A percentile compares a stretch with the other conserved stretches of the same genome.
Conservation (phyloP, 768 basidiomycete genomes). For the Suillus occidentalis region DNA sequence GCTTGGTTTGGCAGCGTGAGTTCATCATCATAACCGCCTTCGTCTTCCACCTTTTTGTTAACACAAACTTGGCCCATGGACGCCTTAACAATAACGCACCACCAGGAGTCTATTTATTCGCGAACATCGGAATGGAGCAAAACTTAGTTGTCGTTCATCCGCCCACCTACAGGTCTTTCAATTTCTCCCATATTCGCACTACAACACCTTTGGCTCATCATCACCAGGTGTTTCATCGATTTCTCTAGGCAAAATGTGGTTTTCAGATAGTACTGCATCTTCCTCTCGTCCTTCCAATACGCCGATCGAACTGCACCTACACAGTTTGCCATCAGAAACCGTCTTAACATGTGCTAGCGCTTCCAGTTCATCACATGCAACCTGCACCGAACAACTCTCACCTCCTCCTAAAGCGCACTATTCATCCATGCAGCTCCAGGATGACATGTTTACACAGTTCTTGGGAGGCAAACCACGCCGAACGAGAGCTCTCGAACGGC, state of each 20-base stretch:
- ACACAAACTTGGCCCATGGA: slow-evolving; percentile 20
- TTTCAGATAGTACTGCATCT: slow-evolving; percentile 5
- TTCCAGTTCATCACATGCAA: slow-evolving; percentile 9
- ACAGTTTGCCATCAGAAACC: slow-evolving; percentile 23
- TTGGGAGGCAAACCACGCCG: slow-evolving; percentile 30
- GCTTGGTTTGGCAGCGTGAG: slow-evolving; percentile 1
- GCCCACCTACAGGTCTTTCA: neutral
- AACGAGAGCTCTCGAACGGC: slow-evolving; percentile 20
- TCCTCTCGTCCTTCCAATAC: slow-evolving; percentile 16
- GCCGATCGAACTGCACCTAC: slow-evolving; percentile 23
- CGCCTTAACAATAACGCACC: slow-evolving; percentile 12
- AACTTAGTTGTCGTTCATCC: neutral
- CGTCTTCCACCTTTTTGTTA: slow-evolving; percentile 27
- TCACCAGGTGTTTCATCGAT: slow-evolving; percentile 14
- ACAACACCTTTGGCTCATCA: neutral
- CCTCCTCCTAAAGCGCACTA: slow-evolving; percentile 22
- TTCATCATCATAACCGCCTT: neutral
- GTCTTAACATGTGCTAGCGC: slow-evolving; percentile 16
- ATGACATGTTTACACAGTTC: slow-evolving; percentile 33
- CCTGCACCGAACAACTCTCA: slow-evolving; percentile 10
- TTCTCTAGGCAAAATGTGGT: slow-evolving; percentile 14
- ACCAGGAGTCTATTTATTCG: slow-evolving; percentile 2
- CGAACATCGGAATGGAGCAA: neutral
- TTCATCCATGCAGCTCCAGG: slow-evolving; percentile 25
- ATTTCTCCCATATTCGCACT: neutral